Evolutionary conservation across 495 filamentous ascomycete species (phyloP).

Genomic region (Bacidia gigantensis): DNA sequence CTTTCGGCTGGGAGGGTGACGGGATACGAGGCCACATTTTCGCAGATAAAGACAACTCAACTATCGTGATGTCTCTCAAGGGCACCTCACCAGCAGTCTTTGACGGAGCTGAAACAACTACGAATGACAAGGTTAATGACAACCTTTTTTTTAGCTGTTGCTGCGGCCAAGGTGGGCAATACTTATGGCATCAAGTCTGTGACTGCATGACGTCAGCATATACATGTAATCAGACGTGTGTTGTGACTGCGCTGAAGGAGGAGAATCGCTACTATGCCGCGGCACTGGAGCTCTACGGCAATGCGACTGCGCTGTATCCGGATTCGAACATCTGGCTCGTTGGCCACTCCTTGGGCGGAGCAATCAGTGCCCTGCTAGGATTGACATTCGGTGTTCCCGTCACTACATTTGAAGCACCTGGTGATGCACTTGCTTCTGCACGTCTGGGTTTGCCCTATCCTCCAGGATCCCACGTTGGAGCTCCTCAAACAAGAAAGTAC

Average conservation of each 20-base stretch:
- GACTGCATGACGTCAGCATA: slow-evolving; percentile 76
- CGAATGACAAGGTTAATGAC: slow-evolving; percentile 94
- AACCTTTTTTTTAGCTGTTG: slow-evolving; percentile 97
- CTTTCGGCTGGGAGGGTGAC: slow-evolving; percentile 85
- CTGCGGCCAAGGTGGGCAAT: slow-evolving; percentile 81
- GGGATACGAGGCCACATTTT: slow-evolving; percentile 89
- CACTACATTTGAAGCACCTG: slow-evolving; percentile 81
- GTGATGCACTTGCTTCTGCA: slow-evolving; percentile 73
- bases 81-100: slow-evolving; percentile 79
- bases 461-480: slow-evolving; percentile 54
- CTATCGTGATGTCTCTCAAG: slow-evolving; percentile 83
- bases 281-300: slow-evolving; percentile 73
- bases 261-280: slow-evolving; percentile 87
- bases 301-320: slow-evolving; percentile 82
- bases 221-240: slow-evolving; percentile 81
- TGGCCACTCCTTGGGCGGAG: slow-evolving; percentile 82
- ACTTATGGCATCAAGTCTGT: slow-evolving; percentile 79
- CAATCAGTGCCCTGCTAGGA: slow-evolving; percentile 71
- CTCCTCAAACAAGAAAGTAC: slow-evolving; percentile 52
- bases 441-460: slow-evolving; percentile 79
- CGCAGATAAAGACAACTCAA: slow-evolving; percentile 68
- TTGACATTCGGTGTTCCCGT: slow-evolving; percentile 80
- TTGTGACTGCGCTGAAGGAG: slow-evolving; percentile 54
- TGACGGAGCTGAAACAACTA: slow-evolving; percentile 87
- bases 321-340: slow-evolving; percentile 73